Percentiles rank a stretch among this genome's conserved stretches.
Conservation (phyloP, 164 flowering plant genomes). For the Piper longum region DNA sequence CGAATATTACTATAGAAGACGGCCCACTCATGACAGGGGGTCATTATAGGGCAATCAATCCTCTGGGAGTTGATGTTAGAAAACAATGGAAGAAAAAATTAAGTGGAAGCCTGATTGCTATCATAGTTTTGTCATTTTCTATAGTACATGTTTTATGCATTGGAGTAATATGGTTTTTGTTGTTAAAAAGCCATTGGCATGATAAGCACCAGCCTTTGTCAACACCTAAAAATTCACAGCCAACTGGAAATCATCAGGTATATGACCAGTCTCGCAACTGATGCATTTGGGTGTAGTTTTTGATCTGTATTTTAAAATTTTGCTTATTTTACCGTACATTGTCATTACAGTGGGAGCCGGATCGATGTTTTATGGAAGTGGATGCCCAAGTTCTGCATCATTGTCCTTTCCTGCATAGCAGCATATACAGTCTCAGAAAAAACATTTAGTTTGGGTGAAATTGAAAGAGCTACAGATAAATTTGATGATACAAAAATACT, state of each 20-base stretch:
- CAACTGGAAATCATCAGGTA: constrained; percentile 46
- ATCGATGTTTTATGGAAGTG: constrained; percentile 36
- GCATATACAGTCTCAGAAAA: constrained; percentile 67
- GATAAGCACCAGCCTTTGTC: constrained; percentile 10
- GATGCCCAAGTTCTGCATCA: constrained; percentile 37
- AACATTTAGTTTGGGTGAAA: constrained; percentile 53
- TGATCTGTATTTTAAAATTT: background rate
- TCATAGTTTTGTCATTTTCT: constrained; percentile 48
- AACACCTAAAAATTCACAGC: constrained; percentile 15
- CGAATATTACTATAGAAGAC: constrained; percentile 27
- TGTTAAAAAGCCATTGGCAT: constrained; percentile 19
- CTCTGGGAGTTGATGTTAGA: constrained; percentile 72
- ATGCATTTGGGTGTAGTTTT: background rate
- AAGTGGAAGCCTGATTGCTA: constrained; percentile 41
- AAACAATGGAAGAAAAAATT: constrained; percentile 25
- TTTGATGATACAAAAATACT: constrained; percentile 49
- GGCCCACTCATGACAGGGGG: constrained; percentile 35
- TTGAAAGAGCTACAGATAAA: constrained; percentile 63
- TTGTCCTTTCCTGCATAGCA: constrained; percentile 67
- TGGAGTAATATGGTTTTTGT: constrained; percentile 32
- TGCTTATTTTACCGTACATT: background rate
- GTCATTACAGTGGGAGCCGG: constrained; percentile 31
- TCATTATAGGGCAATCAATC: constrained; percentile 38
- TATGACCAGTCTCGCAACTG: background rate
- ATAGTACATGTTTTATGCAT: constrained; percentile 34